These are phyloP conservation scores for Rhodotorula diobovata DNA, from an alignment of 768 basidiomycete species.

Conservation along the genomic window DNA sequence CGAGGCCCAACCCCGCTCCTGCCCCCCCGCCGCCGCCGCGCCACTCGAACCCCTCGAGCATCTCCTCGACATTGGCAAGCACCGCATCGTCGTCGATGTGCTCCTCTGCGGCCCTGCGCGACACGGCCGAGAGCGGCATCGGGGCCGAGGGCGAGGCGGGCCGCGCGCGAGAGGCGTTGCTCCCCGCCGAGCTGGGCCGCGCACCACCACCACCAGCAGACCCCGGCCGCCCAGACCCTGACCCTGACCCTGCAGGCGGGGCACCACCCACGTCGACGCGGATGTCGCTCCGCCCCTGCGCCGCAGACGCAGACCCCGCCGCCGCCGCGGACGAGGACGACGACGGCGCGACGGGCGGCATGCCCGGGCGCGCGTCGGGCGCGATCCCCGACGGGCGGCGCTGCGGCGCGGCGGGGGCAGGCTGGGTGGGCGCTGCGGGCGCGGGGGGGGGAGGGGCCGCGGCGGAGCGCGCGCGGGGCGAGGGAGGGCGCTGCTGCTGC, in stretches of 20 bases:
- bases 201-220: too few species aligned
- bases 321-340: not conserved
- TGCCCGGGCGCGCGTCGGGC: not conserved
- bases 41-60: slow-evolving; percentile 99
- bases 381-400: not conserved
- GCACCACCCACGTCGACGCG: not conserved
- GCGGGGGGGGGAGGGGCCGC: too few species aligned
- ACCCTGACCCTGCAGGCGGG: too few species aligned
- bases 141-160: not conserved
- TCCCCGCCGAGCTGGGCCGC: too few species aligned
- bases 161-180: not conserved
- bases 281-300: too few species aligned
- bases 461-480: not conserved
- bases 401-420: not conserved
- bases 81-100: slow-evolving; percentile 66
- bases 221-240: too few species aligned
- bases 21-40: slow-evolving; percentile 50
- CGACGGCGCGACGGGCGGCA: not conserved
- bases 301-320: too few species aligned
- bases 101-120: not conserved
- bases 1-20: not conserved
- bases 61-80: slow-evolving; percentile 89
- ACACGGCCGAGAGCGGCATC: not conserved
- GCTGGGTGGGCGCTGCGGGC: not conserved
- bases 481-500: not conserved